Evolutionary conservation across 306 rosid genomes (phyloP).

Genomic region (Fragaria iinumae): DNA sequence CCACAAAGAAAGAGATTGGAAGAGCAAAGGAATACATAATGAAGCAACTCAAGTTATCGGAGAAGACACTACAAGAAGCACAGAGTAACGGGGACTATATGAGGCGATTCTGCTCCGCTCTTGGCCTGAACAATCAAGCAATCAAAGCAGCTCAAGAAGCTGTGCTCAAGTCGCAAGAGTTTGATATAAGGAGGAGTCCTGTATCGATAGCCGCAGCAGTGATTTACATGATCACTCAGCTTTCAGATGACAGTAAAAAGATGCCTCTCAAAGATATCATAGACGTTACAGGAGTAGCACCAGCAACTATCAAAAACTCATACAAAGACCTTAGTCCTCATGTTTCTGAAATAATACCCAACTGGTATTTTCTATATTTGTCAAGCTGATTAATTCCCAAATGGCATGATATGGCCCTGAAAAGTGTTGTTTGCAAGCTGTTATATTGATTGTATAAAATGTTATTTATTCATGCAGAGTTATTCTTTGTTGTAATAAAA

Average conservation of each 20-base stretch:
- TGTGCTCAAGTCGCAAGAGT: conserved; percentile 75
- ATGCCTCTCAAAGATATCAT: conserved; percentile 69
- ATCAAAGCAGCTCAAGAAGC: conserved; percentile 98
- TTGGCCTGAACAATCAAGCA: conserved; percentile 87
- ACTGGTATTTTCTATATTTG: conserved; percentile 76
- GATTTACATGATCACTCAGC: conserved; percentile 84
- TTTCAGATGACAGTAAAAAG: conserved; percentile 71
- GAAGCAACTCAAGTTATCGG: conserved; percentile 79
- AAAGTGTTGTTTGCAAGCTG: too few species aligned
- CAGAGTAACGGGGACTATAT: conserved; percentile 84
- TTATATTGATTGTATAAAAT: too few species aligned
- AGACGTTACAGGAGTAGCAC: conserved; percentile 87
- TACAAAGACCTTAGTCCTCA: conserved; percentile 83
- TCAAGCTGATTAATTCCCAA: not conserved
- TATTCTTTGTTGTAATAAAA: too few species aligned
- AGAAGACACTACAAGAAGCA: conserved; percentile 58
- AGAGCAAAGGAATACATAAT: conserved; percentile 93
- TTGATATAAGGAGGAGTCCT: conserved; percentile 98
- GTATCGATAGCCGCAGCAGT: conserved; percentile 95
- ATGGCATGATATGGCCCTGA: too few species aligned
- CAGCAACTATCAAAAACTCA: conserved; percentile 82
- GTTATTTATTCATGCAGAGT: too few species aligned
- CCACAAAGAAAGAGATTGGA: conserved; percentile 93
- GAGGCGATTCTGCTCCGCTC: conserved; percentile 96
- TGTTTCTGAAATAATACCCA: conserved; percentile 78